Evolutionary conservation across 805 yeast species (phyloP).

Genomic region (Kluyveromyces siamensis): DNA sequence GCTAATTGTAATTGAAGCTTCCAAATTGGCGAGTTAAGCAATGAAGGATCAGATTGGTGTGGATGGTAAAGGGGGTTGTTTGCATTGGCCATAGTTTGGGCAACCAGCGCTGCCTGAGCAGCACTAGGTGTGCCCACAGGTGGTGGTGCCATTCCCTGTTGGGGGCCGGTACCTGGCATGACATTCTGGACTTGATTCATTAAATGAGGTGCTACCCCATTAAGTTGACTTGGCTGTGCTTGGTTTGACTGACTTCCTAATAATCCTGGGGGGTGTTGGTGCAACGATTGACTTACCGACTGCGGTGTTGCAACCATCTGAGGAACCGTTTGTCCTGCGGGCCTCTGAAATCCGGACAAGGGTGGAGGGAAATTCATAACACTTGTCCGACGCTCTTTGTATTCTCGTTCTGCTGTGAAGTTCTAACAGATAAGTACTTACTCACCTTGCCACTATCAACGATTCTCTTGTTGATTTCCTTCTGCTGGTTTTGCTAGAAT

Average conservation of each 20-base stretch:
- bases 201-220: not conserved
- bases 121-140: slow-evolving; percentile 7
- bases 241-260: slow-evolving; percentile 1
- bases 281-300: not conserved
- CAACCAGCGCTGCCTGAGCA: slow-evolving; percentile 2
- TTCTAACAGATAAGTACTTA: not conserved
- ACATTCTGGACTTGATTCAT: slow-evolving; percentile 1
- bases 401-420: not conserved
- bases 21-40: slow-evolving; percentile 29
- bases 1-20: slow-evolving; percentile 29
- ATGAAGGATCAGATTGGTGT: slow-evolving; percentile 25
- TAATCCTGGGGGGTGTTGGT: slow-evolving; percentile 3
- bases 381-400: not conserved
- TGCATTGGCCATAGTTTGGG: slow-evolving; percentile 10
- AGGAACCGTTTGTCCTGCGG: slow-evolving; percentile 4
- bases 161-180: not conserved
- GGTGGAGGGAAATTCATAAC: slow-evolving; percentile 3
- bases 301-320: slow-evolving; percentile 4
- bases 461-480: not conserved
- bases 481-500: not conserved
- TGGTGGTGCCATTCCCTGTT: slow-evolving; percentile 5
- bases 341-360: slow-evolving; percentile 3
- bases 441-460: not conserved
- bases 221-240: not conserved
- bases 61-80: slow-evolving; percentile 29